A percentile compares a stretch with the other conserved stretches of the same genome.
These are phyloP conservation scores for Pezicula rhizophila DNA, from an alignment of 2,329 filamentous ascomycete genomes.

Conservation along the genomic window DNA sequence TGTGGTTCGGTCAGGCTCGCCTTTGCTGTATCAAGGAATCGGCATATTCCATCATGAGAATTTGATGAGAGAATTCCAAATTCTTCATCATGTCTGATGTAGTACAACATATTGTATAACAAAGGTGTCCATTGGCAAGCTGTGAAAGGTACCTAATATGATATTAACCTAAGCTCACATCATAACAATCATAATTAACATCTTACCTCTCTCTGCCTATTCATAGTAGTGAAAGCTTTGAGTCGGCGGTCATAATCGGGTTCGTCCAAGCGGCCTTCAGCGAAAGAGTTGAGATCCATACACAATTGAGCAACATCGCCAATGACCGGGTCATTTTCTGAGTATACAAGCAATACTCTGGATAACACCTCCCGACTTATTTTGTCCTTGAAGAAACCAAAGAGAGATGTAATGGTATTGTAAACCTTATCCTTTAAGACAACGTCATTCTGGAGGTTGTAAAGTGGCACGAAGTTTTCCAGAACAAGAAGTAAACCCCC, in stretches of 20 bases:
- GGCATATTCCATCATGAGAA: constrained; percentile 72
- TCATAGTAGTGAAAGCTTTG: constrained; percentile 68
- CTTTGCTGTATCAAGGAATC: constrained; percentile 62
- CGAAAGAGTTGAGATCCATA: constrained; percentile 74
- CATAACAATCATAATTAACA: too few species aligned
- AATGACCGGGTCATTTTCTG: constrained; percentile 55
- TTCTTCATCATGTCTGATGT: constrained; percentile 80
- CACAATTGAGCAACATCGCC: constrained; percentile 64
- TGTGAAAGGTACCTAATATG: constrained; percentile 41
- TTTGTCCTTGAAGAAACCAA: constrained; percentile 83
- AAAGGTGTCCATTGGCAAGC: constrained; percentile 79
- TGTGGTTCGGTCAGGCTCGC: constrained; percentile 38
- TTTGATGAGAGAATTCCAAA: constrained; percentile 75
- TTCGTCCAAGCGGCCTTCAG: constrained; percentile 67
- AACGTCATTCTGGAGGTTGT: constrained; percentile 47
- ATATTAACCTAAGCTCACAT: too few species aligned
- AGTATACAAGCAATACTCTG: constrained; percentile 65
- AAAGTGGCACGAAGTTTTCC: constrained; percentile 70
- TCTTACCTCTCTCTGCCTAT: constrained; percentile 46
- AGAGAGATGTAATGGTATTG: constrained; percentile 70
- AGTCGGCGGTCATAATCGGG: constrained; percentile 83
- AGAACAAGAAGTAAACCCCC: constrained; percentile 73
- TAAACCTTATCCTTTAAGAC: constrained; percentile 62
- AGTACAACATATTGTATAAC: constrained; percentile 84
- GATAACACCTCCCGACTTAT: constrained; percentile 69